Conservation (phyloP, 139 green algal genomes). For the Closterium sp. region DNA sequence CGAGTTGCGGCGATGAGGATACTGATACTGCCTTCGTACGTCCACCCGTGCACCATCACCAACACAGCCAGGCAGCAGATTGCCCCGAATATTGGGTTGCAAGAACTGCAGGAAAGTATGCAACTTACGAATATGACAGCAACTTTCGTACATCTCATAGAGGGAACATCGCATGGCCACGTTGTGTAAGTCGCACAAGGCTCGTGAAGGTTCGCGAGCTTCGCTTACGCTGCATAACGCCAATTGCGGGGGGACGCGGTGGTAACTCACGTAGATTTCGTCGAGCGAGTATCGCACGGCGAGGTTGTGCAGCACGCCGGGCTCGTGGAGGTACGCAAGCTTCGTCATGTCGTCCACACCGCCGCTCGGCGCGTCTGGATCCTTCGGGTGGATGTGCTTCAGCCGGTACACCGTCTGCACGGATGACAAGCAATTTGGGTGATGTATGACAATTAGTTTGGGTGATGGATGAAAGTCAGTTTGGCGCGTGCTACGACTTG, state of each 20-base stretch:
- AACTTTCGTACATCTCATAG: constrained; percentile 74
- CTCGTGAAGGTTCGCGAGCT: constrained; percentile 95
- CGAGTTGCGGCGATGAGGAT: constrained; percentile 59
- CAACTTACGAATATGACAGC: not conserved
- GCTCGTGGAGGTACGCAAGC: constrained; percentile 96
- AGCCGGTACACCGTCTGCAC: not conserved
- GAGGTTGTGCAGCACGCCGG: constrained; percentile 86
- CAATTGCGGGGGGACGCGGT: not conserved
- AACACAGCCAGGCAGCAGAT: not conserved
- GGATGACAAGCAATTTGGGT: no score
- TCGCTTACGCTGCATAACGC: constrained; percentile 39
- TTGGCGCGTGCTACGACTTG: no score
- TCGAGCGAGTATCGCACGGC: constrained; percentile 69
- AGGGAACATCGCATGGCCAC: constrained; percentile 67
- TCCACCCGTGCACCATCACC: constrained; percentile 35
- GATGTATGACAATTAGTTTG: no score
- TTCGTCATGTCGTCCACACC: constrained; percentile 89
- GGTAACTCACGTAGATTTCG: constrained; percentile 70
- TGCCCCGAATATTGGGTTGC: no score
- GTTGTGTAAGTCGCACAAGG: constrained; percentile 87
- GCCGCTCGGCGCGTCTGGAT: constrained; percentile 19
- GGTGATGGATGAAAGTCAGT: no score
- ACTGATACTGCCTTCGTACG: constrained; percentile 72
- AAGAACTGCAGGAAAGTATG: not conserved
- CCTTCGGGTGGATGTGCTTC: constrained; percentile 20